Evolutionary conservation across 2,329 filamentous ascomycete species (phyloP).

Genomic region (Colletotrichum falcatum): DNA sequence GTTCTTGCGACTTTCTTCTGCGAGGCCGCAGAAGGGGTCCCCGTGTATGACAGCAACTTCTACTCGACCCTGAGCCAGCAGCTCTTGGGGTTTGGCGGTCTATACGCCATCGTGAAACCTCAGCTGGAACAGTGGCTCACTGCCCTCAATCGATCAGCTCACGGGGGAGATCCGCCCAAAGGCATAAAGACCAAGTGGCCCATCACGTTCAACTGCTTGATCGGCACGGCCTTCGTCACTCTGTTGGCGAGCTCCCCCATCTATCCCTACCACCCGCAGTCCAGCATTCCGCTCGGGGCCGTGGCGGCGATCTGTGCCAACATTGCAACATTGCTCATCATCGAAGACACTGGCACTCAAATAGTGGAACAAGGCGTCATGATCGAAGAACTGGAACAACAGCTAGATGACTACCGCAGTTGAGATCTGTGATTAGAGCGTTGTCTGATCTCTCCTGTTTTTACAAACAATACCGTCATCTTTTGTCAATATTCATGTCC

Average conservation of each 20-base stretch:
- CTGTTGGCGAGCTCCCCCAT: background rate
- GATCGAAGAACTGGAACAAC: background rate
- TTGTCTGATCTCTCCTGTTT: too few relatives aligned
- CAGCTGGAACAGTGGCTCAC: background rate
- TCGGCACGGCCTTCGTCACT: background rate
- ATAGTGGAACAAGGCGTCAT: background rate
- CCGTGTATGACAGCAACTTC: conserved; percentile 6
- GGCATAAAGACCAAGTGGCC: background rate
- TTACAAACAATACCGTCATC: too few relatives aligned
- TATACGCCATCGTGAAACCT: background rate
- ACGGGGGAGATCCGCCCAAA: background rate
- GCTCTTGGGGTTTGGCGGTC: background rate
- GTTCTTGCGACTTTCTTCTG: background rate
- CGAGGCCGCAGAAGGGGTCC: background rate
- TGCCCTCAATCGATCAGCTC: background rate
- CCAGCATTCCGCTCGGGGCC: background rate
- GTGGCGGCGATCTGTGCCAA: background rate
- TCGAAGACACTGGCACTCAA: background rate
- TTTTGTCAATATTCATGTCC: too few relatives aligned
- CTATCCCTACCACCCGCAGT: conserved; percentile 5
- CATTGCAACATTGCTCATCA: background rate
- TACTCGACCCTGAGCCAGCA: conserved; percentile 2
- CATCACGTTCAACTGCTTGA: background rate
- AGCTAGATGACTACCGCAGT: background rate
- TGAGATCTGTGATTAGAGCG: background rate